Evolutionary conservation across 1,139 yeast genomes (phyloP), one percentile per base, ranked within the genome.

Genomic region (Tardiomyces blankii): DNA sequence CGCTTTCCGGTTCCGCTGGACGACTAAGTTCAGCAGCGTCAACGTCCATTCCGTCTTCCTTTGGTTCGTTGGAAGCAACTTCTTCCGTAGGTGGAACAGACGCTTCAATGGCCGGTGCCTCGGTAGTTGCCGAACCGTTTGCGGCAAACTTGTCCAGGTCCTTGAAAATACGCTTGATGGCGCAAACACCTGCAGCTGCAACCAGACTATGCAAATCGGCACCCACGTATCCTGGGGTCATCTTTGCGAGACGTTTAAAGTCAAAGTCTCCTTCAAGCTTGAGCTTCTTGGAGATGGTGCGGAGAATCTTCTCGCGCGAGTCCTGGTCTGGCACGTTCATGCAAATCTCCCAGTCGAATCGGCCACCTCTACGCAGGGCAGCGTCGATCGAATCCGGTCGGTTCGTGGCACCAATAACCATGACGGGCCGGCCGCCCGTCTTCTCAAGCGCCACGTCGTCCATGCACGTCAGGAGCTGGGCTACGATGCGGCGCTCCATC

Each of bases 171-270:
- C 98, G 74, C 60, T 89, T 89, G 51, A 91, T 89, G 1, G 98
- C 97, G 50, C 87, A 77, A 25, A 89, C 84, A 46, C 98, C 98
- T 0, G 98, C 95, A 1, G 96, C 96, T 0, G 96, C 81, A 0
- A 88, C 94, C 49, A 91, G 73, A 21, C 97, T 94, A 57, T 88
- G 88, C 55, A 91, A 72, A 69, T 91, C 99, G 1, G 98, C 98
- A 41, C 98, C 99, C 3, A 91, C 99, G 64, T 82, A 91, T 13
- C 99, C 99, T 0, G 99, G 97, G 0, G 99, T 93, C 68, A 87
- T 68, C 59, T 89, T 89, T 1, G 98, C 96, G 43, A 91, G 69
- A 51, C 76, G 76, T 43, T 68, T 64, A 59, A 78, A 86, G 54
- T 89, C 87, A 54, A 89, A 78, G 14, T 73, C 77, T 13, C 85